phyloP scores from a whole-genome alignment of 805 yeast genomes.

The Yamadazyma nakazawae region DNA sequence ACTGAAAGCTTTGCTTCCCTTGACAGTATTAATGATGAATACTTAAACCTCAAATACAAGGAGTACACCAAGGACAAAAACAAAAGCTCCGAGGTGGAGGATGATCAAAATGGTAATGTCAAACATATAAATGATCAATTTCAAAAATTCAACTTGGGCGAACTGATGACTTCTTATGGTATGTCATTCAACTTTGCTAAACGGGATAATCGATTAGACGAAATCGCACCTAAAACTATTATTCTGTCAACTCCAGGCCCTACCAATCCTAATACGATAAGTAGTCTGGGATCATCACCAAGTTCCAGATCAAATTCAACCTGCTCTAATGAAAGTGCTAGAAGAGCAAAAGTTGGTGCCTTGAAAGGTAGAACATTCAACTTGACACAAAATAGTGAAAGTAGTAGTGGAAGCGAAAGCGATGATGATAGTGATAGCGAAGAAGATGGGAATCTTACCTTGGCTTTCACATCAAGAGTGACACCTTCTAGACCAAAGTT shows the following conservation, averaged over 20 bases:
- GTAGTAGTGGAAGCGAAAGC: conserved; percentile 11
- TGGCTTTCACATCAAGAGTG: conserved; percentile 43
- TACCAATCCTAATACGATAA: background rate
- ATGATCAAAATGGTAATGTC: conserved; percentile 16
- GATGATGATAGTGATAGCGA: conserved; percentile 32
- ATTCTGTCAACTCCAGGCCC: background rate
- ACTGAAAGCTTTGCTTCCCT: conserved; percentile 77
- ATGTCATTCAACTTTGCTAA: conserved; percentile 12
- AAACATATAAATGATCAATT: conserved; percentile 33
- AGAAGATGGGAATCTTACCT: conserved; percentile 42
- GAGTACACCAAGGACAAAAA: conserved; percentile 25
- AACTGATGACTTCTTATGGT: conserved; percentile 34
- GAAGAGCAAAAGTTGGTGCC: background rate
- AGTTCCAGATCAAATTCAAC: background rate
- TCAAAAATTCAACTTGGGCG: conserved; percentile 32
- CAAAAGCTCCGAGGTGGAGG: background rate
- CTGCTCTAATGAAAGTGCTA: conserved; percentile 11
- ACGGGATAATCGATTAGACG: conserved; percentile 11
- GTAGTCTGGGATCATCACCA: conserved; percentile 2
- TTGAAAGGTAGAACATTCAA: conserved; percentile 6
- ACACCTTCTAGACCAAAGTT: conserved; percentile 35
- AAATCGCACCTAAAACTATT: conserved; percentile 16
- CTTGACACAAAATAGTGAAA: background rate
- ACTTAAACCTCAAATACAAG: conserved; percentile 38
- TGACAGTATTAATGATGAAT: conserved; percentile 65